Evolutionary conservation across 805 yeast species (phyloP).

Genomic region (Nakazawaea ishiwadae): DNA sequence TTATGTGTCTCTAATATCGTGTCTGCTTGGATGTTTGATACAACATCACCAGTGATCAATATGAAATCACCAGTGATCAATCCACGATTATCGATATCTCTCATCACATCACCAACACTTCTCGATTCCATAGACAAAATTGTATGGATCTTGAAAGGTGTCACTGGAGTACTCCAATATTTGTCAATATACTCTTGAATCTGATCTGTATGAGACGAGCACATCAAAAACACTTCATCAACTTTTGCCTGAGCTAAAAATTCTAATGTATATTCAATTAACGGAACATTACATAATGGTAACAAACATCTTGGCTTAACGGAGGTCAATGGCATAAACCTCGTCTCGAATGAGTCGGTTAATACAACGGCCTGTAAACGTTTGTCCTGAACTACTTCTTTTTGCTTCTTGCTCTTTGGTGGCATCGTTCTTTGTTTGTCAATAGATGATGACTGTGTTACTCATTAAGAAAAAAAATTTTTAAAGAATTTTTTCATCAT

Average conservation of each 20-base stretch:
- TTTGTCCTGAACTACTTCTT: slow-evolving; percentile 61
- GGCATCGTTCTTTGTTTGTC: too few species aligned
- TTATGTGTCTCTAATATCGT: slow-evolving; percentile 72
- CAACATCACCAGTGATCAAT: slow-evolving; percentile 89
- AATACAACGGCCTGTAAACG: slow-evolving; percentile 91
- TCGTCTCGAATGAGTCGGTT: slow-evolving; percentile 87
- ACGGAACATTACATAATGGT: slow-evolving; percentile 90
- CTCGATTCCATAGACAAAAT: slow-evolving; percentile 81
- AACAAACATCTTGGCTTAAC: slow-evolving; percentile 85
- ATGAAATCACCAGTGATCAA: slow-evolving; percentile 86
- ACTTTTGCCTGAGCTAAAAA: slow-evolving; percentile 89
- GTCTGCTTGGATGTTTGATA: slow-evolving; percentile 82
- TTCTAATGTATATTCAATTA: slow-evolving; percentile 91
- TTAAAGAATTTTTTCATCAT: neutral
- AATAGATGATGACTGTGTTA: too few species aligned
- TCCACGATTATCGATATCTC: slow-evolving; percentile 90
- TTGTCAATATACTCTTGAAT: slow-evolving; percentile 74
- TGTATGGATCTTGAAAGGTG: slow-evolving; percentile 79
- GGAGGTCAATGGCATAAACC: slow-evolving; percentile 89
- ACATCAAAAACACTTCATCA: slow-evolving; percentile 83
- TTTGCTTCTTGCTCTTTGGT: slow-evolving; percentile 45
- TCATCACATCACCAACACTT: slow-evolving; percentile 96
- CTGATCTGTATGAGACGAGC: slow-evolving; percentile 87
- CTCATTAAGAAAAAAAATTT: too few species aligned
- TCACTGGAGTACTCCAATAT: slow-evolving; percentile 62